Evolutionary conservation across 1,139 yeast species (phyloP).

Genomic region (Torulaspora globosa): DNA sequence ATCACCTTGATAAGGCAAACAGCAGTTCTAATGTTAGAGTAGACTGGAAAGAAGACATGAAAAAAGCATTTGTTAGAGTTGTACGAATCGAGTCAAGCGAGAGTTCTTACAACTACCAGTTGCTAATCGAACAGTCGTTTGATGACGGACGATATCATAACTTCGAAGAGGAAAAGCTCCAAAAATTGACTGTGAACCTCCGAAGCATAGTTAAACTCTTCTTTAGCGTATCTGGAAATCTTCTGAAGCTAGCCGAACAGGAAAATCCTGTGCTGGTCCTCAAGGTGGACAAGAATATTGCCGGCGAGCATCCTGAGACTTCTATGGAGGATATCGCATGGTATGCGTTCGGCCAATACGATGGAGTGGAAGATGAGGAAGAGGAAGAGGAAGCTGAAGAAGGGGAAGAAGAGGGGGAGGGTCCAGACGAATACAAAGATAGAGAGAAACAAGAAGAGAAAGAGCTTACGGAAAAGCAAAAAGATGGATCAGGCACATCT

Average conservation of each 20-base stretch:
- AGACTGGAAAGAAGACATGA: constrained; percentile 72
- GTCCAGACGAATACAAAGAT: constrained; percentile 24
- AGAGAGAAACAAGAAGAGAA: constrained; percentile 18
- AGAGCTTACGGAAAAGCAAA: constrained; percentile 1
- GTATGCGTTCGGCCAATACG: constrained; percentile 38
- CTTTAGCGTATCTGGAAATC: constrained; percentile 68
- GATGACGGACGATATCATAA: constrained; percentile 74
- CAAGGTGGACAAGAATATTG: constrained; percentile 42
- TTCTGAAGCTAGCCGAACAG: constrained; percentile 61
- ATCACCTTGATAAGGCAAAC: constrained; percentile 40
- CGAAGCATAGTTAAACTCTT: constrained; percentile 51
- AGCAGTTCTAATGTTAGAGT: constrained; percentile 39
- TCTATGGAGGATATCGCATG: constrained; percentile 30
- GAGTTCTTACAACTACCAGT: constrained; percentile 42
- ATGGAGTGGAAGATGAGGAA: constrained; percentile 21
- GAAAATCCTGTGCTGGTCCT: constrained; percentile 67
- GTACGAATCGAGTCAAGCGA: constrained; percentile 29
- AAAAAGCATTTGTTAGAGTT: constrained; percentile 50
- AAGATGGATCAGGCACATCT: constrained; percentile 10
- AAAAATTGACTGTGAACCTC: constrained; percentile 40
- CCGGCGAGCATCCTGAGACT: constrained; percentile 18
- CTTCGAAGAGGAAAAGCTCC: constrained; percentile 38
- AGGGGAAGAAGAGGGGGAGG: constrained; percentile 28
- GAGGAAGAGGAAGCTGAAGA: constrained; percentile 20
- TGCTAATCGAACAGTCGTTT: constrained; percentile 55